phyloP scores from a whole-genome alignment of 2,329 filamentous ascomycete genomes.

The Talaromyces albobiverticillius region DNA sequence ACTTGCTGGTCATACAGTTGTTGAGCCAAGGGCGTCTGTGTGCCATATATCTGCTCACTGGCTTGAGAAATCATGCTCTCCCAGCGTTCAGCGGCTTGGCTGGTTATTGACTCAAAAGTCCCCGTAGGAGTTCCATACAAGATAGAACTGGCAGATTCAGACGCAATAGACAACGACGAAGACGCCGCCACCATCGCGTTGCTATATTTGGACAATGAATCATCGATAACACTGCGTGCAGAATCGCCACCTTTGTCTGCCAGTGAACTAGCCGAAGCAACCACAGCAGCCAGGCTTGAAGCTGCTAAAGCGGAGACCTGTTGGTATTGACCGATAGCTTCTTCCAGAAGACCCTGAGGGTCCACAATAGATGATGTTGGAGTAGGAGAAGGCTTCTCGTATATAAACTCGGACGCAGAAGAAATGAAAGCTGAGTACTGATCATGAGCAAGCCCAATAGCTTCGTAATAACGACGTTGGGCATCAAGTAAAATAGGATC shows the following conservation, averaged over 20 bases:
- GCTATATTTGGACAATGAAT: constrained; percentile 46
- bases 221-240: constrained; percentile 37
- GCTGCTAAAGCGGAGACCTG: constrained; percentile 38
- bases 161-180: constrained; percentile 36
- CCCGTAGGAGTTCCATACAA: constrained; percentile 46
- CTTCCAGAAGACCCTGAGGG: constrained; percentile 34
- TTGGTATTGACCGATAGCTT: constrained; percentile 35
- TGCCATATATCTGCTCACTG: constrained; percentile 68
- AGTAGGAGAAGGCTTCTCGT: constrained; percentile 63
- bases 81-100: constrained; percentile 61
- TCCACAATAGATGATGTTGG: constrained; percentile 26
- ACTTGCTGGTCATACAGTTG: constrained; percentile 47
- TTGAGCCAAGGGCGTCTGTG: constrained; percentile 60
- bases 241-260: constrained; percentile 32
- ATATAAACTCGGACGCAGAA: constrained; percentile 68
- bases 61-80: constrained; percentile 62
- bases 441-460: constrained; percentile 72
- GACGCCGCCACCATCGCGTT: constrained; percentile 45
- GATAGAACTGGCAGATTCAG: constrained; percentile 41
- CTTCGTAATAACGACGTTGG: constrained; percentile 72
- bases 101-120: constrained; percentile 47
- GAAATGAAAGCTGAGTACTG: constrained; percentile 73
- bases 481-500: constrained; percentile 57
- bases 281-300: constrained; percentile 37
- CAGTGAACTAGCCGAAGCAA: constrained; percentile 40